Percentiles rank a stretch among this genome's conserved stretches.
phyloP scores from a whole-genome alignment of 2,329 filamentous ascomycete genomes.

The Sporothrix mexicana region DNA sequence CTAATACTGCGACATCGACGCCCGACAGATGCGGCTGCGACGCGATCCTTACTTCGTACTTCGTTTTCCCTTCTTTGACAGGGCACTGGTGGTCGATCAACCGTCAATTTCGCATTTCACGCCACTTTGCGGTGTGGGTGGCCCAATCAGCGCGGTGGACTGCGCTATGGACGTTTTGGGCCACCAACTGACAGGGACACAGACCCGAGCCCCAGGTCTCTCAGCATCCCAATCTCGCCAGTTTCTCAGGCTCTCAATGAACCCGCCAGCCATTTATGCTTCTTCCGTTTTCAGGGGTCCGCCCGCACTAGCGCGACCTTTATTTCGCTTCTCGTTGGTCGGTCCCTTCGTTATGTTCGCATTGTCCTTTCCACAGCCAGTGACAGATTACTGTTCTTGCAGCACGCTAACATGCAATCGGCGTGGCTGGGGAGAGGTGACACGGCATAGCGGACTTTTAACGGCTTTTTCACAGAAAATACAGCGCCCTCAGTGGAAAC shows the following conservation, averaged over 20 bases:
- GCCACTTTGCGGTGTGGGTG: not conserved
- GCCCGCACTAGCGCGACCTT: slow-evolving; percentile 10
- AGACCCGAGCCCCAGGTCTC: not conserved
- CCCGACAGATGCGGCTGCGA: not conserved
- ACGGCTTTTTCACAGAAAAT: not conserved
- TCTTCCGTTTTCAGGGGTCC: slow-evolving; percentile 23
- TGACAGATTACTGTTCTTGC: not conserved
- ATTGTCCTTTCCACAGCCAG: not conserved
- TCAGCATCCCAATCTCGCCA: no score
- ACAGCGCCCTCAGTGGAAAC: not conserved
- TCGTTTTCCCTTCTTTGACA: not conserved
- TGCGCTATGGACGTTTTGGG: not conserved
- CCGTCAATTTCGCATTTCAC: no score
- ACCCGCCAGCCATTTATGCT: slow-evolving; percentile 20
- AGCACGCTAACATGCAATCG: not conserved
- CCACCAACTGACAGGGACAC: not conserved
- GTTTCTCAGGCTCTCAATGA: no score
- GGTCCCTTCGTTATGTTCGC: not conserved
- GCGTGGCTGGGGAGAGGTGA: slow-evolving; percentile 2
- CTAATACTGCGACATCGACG: not conserved
- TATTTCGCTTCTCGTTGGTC: not conserved
- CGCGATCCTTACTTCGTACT: not conserved
- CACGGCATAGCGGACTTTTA: not conserved
- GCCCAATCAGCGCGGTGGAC: not conserved
- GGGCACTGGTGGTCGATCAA: not conserved